Evolutionary conservation across 768 basidiomycete species (phyloP).

Genomic region (Mycena metata): DNA sequence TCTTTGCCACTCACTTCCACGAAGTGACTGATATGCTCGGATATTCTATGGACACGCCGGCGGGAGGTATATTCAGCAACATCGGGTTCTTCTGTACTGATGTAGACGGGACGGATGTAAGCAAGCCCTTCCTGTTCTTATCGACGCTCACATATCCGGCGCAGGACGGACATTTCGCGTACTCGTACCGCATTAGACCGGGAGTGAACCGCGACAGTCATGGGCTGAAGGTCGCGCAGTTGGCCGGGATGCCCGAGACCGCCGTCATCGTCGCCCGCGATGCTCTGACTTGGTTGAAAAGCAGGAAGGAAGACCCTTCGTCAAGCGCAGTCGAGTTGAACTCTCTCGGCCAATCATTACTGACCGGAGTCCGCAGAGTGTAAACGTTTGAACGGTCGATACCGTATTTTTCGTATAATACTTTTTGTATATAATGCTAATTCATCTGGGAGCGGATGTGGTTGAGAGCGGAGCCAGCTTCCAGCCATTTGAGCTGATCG

Average conservation of each 20-base stretch:
- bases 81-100: slow-evolving; percentile 93
- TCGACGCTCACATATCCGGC: slow-evolving; percentile 10
- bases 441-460: slow-evolving; percentile 77
- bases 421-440: slow-evolving; percentile 35
- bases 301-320: slow-evolving; percentile 33
- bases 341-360: slow-evolving; percentile 47
- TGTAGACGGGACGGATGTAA: slow-evolving; percentile 81
- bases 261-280: slow-evolving; percentile 73
- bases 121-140: slow-evolving; percentile 41
- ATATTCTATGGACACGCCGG: slow-evolving; percentile 59
- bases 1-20: slow-evolving; percentile 99
- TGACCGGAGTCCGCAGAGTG: slow-evolving; percentile 3
- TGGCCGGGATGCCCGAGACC: slow-evolving; percentile 84
- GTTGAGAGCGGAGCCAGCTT: slow-evolving; percentile 91
- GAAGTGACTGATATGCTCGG: slow-evolving; percentile 90
- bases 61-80: slow-evolving; percentile 64
- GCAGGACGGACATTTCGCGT: slow-evolving; percentile 84
- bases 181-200: slow-evolving; percentile 83
- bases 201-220: slow-evolving; percentile 94
- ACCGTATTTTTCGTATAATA: slow-evolving; percentile 26
- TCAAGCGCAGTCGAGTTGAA: slow-evolving; percentile 46
- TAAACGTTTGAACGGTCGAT: slow-evolving; percentile 1
- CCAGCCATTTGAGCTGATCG: slow-evolving; percentile 93
- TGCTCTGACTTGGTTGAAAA: slow-evolving; percentile 59
- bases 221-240: slow-evolving; percentile 88